Evolutionary conservation across 805 yeast genomes (phyloP).

Genomic region (Suhomyces pyralidae): DNA sequence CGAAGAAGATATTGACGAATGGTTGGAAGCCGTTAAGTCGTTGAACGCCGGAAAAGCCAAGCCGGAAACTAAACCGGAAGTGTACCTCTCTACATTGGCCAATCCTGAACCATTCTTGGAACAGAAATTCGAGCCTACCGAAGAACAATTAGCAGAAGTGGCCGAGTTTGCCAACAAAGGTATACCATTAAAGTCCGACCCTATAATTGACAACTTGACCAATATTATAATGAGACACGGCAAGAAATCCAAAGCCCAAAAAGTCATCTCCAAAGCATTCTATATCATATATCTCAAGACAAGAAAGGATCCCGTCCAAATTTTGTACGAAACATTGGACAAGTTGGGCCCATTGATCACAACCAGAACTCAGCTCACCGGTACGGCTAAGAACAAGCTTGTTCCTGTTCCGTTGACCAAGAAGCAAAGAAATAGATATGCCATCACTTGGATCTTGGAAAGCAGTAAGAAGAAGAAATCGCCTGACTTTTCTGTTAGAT

Average conservation of each 20-base stretch:
- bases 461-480: slow-evolving; percentile 78
- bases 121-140: slow-evolving; percentile 53
- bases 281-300: slow-evolving; percentile 71
- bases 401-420: slow-evolving; percentile 81
- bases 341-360: slow-evolving; percentile 81
- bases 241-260: slow-evolving; percentile 76
- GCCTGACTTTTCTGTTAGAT: slow-evolving; percentile 78
- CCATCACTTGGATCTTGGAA: slow-evolving; percentile 88
- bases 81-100: slow-evolving; percentile 38
- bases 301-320: slow-evolving; percentile 75
- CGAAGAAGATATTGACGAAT: slow-evolving; percentile 43
- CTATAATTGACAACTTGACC: slow-evolving; percentile 72
- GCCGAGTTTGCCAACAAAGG: slow-evolving; percentile 47
- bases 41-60: slow-evolving; percentile 29
- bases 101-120: slow-evolving; percentile 35
- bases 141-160: slow-evolving; percentile 59
- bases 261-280: slow-evolving; percentile 68
- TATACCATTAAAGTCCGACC: slow-evolving; percentile 63
- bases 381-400: slow-evolving; percentile 76
- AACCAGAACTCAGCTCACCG: slow-evolving; percentile 73
- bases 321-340: slow-evolving; percentile 72
- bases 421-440: slow-evolving; percentile 81
- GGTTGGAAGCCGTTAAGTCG: slow-evolving; percentile 44
- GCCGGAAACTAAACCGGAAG: slow-evolving; percentile 34
- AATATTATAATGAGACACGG: slow-evolving; percentile 93